Percentiles rank a stretch among this genome's conserved stretches.
These are phyloP conservation scores for Aspergillus novofumigatus DNA, from an alignment of 2,329 filamentous ascomycete genomes.

Conservation along the genomic window DNA sequence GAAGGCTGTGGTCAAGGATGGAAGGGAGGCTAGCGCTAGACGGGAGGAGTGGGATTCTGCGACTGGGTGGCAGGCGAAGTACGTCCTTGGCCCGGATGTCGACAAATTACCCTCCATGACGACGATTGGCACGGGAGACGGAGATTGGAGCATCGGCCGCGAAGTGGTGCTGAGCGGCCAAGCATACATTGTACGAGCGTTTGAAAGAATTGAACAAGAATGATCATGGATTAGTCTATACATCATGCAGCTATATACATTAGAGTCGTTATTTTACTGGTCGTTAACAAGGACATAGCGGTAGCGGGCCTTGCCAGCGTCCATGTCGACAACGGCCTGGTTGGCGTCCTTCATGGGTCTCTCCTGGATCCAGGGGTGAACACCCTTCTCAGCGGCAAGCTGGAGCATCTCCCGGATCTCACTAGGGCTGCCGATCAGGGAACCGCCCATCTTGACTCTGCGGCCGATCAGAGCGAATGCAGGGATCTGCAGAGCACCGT, in stretches of 20 bases:
- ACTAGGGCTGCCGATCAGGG: conserved; percentile 35
- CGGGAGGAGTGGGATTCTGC: conserved; percentile 23
- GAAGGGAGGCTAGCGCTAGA: conserved; percentile 24
- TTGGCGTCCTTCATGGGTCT: conserved; percentile 41
- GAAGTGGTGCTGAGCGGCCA: conserved; percentile 15
- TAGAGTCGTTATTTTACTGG: conserved; percentile 9
- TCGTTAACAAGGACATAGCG: conserved; percentile 43
- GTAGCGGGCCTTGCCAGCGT: conserved; percentile 40
- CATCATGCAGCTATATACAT: conserved; percentile 8
- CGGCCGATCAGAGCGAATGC: conserved; percentile 55
- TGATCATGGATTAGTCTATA: conserved; percentile 5
- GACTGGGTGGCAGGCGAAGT: conserved; percentile 4
- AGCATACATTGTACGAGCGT: conserved; percentile 24
- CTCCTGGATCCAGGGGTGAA: conserved; percentile 40
- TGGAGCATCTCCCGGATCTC: conserved; percentile 44
- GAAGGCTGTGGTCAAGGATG: conserved; percentile 17
- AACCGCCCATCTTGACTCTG: conserved; percentile 46
- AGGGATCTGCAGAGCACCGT: conserved; percentile 48
- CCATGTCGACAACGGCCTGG: conserved; percentile 40
- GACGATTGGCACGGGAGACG: conserved; percentile 10
- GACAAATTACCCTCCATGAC: conserved; percentile 19
- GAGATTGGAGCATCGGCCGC: conserved; percentile 18
- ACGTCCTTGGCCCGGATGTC: conserved; percentile 1
- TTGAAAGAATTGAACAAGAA: conserved; percentile 17
- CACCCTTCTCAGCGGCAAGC: conserved; percentile 35